Percentiles rank a stretch among this genome's conserved stretches.
Conservation (phyloP, 177 flowering plant genomes). For the Vitis hybrid region DNA sequence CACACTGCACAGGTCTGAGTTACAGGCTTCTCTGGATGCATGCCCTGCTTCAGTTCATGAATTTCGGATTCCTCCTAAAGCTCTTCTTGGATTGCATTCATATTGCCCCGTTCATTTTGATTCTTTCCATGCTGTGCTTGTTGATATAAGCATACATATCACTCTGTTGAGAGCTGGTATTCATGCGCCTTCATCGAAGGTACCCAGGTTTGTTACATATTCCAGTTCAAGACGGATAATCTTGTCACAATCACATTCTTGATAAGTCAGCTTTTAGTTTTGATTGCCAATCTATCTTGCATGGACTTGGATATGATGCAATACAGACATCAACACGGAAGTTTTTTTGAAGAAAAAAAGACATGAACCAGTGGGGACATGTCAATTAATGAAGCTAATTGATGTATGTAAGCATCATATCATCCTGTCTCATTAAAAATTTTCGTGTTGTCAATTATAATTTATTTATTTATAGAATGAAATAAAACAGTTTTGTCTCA, state of each 20-base stretch:
- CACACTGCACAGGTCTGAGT: constrained; percentile 45
- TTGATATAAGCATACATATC: constrained; percentile 74
- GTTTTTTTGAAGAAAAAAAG: too few relatives aligned
- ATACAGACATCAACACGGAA: too few relatives aligned
- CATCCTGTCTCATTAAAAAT: too few relatives aligned
- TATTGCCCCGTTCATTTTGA: constrained; percentile 97
- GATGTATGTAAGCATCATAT: too few relatives aligned
- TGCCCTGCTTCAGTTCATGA: constrained; percentile 84
- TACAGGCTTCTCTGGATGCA: constrained; percentile 56
- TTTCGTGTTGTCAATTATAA: too few relatives aligned
- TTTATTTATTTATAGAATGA: too few relatives aligned
- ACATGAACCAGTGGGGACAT: too few relatives aligned
- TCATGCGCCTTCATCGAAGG: constrained; percentile 36
- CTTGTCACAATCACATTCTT: neutral
- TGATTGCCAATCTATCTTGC: neutral
- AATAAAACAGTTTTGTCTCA: too few relatives aligned
- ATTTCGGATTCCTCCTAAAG: constrained; percentile 92
- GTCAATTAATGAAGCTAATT: too few relatives aligned
- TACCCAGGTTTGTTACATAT: constrained; percentile 75
- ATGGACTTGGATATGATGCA: too few relatives aligned
- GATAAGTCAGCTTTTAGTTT: neutral
- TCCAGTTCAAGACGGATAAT: constrained; percentile 18
- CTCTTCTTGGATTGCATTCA: constrained; percentile 93
- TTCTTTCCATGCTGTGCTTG: constrained; percentile 82
- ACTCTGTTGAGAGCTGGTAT: constrained; percentile 62